Evolutionary conservation across 768 basidiomycete genomes (phyloP).

Genomic region (Rickenella mellea): DNA sequence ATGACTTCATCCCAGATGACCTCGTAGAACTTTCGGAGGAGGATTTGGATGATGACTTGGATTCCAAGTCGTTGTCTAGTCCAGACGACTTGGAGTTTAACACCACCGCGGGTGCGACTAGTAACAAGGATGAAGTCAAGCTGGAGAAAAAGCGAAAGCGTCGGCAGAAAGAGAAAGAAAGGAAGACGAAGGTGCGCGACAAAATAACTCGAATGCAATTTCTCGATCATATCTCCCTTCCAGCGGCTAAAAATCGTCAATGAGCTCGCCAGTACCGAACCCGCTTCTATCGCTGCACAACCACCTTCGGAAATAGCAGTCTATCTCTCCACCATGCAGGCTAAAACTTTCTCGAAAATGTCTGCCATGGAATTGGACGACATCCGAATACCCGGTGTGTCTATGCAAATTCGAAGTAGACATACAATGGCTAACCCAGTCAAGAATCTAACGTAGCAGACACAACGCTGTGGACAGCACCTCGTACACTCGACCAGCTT

Average conservation of each 20-base stretch:
- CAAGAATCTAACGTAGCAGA: conserved; percentile 68
- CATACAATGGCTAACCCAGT: conserved; percentile 22
- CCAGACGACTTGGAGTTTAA: conserved; percentile 19
- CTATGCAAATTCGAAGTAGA: conserved; percentile 35
- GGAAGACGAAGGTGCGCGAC: conserved; percentile 51
- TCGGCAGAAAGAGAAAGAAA: conserved; percentile 65
- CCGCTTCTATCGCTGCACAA: conserved; percentile 43
- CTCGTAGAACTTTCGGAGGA: conserved; percentile 55
- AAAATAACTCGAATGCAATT: background rate
- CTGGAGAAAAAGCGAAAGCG: conserved; percentile 61
- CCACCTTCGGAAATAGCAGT: conserved; percentile 47
- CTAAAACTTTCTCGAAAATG: conserved; percentile 57
- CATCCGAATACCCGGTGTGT: conserved; percentile 62
- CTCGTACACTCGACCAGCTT: conserved; percentile 63
- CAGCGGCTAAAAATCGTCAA: no score
- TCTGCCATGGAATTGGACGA: conserved; percentile 77
- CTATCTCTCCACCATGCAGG: conserved; percentile 58
- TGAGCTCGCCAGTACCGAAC: conserved; percentile 22
- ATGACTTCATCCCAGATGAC: conserved; percentile 70
- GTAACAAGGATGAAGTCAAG: conserved; percentile 12
- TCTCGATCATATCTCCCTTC: background rate
- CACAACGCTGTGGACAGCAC: conserved; percentile 62
- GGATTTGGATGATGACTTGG: conserved; percentile 33
- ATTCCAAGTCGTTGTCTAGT: conserved; percentile 2
- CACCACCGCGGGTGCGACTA: conserved; percentile 11